Conservation (phyloP, 805 yeast genomes). For the Wickerhamomyces ciferrii region DNA sequence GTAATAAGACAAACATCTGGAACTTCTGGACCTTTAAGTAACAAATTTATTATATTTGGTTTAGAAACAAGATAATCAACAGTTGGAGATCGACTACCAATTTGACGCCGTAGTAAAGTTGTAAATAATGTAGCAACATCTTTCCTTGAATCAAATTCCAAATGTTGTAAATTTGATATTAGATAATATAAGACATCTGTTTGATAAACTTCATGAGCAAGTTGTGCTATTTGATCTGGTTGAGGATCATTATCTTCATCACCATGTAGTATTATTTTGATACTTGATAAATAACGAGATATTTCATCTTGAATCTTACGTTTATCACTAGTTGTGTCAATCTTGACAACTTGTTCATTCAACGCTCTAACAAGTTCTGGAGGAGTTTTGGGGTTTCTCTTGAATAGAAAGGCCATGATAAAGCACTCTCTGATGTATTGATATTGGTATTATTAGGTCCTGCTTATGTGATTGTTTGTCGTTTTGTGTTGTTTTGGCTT, state of each 20-base stretch:
- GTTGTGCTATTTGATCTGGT: constrained; percentile 45
- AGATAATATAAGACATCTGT: constrained; percentile 65
- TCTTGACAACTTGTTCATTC: constrained; percentile 65
- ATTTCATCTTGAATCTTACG: constrained; percentile 68
- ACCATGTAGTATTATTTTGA: constrained; percentile 62
- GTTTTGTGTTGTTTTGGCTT: too few relatives aligned
- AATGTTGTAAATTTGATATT: constrained; percentile 49
- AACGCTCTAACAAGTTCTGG: constrained; percentile 73
- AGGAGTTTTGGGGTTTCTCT: constrained; percentile 87
- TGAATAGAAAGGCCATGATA: constrained; percentile 83
- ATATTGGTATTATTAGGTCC: too few relatives aligned
- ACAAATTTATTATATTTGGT: constrained; percentile 56
- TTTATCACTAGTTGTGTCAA: constrained; percentile 30
- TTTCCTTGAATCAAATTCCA: constrained; percentile 89
- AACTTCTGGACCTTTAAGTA: constrained; percentile 70
- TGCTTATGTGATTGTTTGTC: too few relatives aligned
- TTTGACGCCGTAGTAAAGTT: constrained; percentile 71
- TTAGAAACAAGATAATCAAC: constrained; percentile 72
- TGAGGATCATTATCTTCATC: constrained; percentile 60
- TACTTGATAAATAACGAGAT: constrained; percentile 55
- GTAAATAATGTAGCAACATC: constrained; percentile 72
- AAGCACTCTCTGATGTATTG: too few relatives aligned
- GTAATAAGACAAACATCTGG: constrained; percentile 68
- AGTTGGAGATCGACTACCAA: constrained; percentile 71
- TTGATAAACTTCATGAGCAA: constrained; percentile 76